Conservation (phyloP, 805 yeast genomes). For the Candida nemodendra region DNA sequence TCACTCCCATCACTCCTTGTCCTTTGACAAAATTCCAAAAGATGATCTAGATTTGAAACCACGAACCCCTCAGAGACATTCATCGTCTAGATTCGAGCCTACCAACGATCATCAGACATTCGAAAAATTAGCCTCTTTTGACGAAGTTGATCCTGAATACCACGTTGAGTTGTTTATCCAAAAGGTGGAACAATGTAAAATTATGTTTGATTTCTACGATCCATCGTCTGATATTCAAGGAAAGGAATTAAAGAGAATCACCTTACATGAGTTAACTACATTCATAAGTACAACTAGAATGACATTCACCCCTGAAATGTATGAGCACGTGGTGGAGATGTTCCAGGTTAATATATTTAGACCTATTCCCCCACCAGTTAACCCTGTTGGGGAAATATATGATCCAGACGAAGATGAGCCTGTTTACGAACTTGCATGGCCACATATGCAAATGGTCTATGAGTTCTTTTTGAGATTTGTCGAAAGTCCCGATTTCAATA, state of each 20-base stretch:
- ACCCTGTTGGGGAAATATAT: slow-evolving; percentile 92
- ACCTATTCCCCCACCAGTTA: slow-evolving; percentile 97
- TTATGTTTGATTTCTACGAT: slow-evolving; percentile 90
- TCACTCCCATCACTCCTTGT: slow-evolving; percentile 29
- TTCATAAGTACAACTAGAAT: slow-evolving; percentile 81
- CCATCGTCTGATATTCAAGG: slow-evolving; percentile 91
- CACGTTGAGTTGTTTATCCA: slow-evolving; percentile 78
- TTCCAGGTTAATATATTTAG: slow-evolving; percentile 85
- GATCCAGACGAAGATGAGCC: slow-evolving; percentile 99
- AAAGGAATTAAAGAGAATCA: slow-evolving; percentile 84
- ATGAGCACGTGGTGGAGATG: slow-evolving; percentile 84
- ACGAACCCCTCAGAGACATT: slow-evolving; percentile 80
- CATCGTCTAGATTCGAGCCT: slow-evolving; percentile 88
- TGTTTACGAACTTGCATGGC: slow-evolving; percentile 95
- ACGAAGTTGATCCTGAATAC: slow-evolving; percentile 76
- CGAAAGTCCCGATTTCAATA: slow-evolving; percentile 93
- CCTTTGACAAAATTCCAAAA: slow-evolving; percentile 41
- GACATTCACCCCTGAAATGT: slow-evolving; percentile 87
- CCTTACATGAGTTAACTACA: slow-evolving; percentile 85
- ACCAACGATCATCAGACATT: slow-evolving; percentile 58
- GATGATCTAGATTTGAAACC: slow-evolving; percentile 76
- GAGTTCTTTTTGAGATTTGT: slow-evolving; percentile 91
- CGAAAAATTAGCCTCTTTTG: slow-evolving; percentile 79
- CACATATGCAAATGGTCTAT: slow-evolving; percentile 96
- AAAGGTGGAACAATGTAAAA: slow-evolving; percentile 92